Percentiles rank a stretch among this genome's conserved stretches.
Conservation (phyloP, 2,329 filamentous ascomycete genomes). For the Aspergillus pseudonomiae region DNA sequence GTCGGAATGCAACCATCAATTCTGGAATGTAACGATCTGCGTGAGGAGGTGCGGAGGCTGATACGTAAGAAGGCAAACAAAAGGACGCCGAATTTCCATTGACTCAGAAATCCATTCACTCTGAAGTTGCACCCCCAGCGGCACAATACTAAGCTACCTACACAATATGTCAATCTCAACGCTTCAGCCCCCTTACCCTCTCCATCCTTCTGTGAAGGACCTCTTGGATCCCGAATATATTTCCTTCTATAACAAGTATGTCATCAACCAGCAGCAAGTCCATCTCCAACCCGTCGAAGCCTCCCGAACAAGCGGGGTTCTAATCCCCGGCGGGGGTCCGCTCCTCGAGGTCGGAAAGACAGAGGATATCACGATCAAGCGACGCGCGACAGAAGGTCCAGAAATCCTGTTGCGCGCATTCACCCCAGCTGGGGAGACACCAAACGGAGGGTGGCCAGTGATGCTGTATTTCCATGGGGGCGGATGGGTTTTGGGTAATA, state of each 20-base stretch:
- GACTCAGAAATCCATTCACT: background rate
- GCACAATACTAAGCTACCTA: background rate
- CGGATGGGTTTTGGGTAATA: conserved; percentile 62
- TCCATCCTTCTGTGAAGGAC: conserved; percentile 52
- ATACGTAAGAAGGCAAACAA: background rate
- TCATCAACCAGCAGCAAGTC: conserved; percentile 56
- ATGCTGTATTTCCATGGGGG: conserved; percentile 62
- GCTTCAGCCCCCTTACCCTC: conserved; percentile 48
- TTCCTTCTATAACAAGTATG: conserved; percentile 56
- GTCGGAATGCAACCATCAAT: conserved; percentile 1
- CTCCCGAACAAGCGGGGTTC: conserved; percentile 54
- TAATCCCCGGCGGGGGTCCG: conserved; percentile 57
- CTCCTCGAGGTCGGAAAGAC: conserved; percentile 52
- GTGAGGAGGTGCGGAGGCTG: background rate
- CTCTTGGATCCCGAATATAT: conserved; percentile 55
- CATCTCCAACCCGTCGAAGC: conserved; percentile 58
- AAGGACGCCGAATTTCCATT: background rate
- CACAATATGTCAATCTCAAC: conserved; percentile 22
- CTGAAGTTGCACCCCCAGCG: background rate
- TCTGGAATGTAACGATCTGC: conserved; percentile 7
- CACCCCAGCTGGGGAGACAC: conserved; percentile 50
- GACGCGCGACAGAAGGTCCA: conserved; percentile 52
- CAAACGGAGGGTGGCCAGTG: conserved; percentile 56
- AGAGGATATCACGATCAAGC: conserved; percentile 48
- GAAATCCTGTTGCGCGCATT: conserved; percentile 55